phyloP scores from a whole-genome alignment of 805 yeast genomes.

The Schwanniomyces sp. region DNA sequence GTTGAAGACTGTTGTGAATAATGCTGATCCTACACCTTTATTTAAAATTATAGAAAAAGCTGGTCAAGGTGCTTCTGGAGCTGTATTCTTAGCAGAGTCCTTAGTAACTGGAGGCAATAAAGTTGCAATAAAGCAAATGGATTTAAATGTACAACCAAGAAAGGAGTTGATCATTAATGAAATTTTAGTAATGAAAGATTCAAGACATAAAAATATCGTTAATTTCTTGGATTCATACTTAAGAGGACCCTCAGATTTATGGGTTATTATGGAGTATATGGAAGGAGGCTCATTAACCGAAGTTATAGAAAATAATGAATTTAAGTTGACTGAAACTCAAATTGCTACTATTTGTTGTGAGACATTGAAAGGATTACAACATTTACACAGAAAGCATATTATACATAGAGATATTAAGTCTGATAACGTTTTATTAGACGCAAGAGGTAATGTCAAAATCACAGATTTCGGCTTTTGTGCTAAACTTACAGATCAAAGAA shows the following conservation, averaged over 20 bases:
- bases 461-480: conserved; percentile 60
- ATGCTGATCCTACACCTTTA: conserved; percentile 80
- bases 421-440: conserved; percentile 45
- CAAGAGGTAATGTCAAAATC: conserved; percentile 43
- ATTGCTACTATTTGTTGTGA: conserved; percentile 90
- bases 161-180: conserved; percentile 95
- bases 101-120: conserved; percentile 55
- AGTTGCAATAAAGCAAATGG: conserved; percentile 97
- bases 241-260: conserved; percentile 74
- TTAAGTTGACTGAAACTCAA: conserved; percentile 74
- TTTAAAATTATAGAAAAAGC: conserved; percentile 79
- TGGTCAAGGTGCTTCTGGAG: conserved; percentile 98
- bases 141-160: conserved; percentile 84
- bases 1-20: conserved; percentile 77
- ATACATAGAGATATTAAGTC: conserved; percentile 65
- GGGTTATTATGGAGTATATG: conserved; percentile 99
- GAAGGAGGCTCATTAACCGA: conserved; percentile 98
- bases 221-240: conserved; percentile 90
- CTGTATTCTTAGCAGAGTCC: conserved; percentile 83
- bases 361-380: conserved; percentile 87
- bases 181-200: conserved; percentile 93
- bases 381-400: conserved; percentile 86
- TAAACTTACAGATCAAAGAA: conserved; percentile 68
- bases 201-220: conserved; percentile 92
- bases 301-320: conserved; percentile 84